Evolutionary conservation across 805 yeast genomes (phyloP), one percentile per base, ranked within the genome.

Genomic region (Metschnikowia noctiluminum): DNA sequence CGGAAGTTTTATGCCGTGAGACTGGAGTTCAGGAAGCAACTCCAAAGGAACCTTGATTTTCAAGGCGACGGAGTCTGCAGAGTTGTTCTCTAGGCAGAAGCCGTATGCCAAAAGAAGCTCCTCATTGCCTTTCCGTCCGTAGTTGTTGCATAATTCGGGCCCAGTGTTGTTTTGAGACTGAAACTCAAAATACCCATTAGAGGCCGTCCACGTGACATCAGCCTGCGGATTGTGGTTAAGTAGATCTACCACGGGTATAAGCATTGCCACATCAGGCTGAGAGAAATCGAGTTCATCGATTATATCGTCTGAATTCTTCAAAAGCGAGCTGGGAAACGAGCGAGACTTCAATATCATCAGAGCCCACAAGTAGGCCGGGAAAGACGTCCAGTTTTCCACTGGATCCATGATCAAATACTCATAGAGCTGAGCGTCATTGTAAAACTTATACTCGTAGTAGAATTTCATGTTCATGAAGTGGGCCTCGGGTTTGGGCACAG

Each of bases 101-200:
- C 97, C 97, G 63, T 91, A 91, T 0, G 85, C 90, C 56, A 90
- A 67, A 6, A 91, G 64, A 28, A 90, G 65, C 54, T 89, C 96
- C 54, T 87, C 95, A 60, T 89, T 90, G 0, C 94, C 86, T 64
- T 89, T 90, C 46, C 87, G 81, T 2, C 97, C 97, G 64, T 91
- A 90, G 64, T 88, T 87, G 62, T 90, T 90, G 66, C 67, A 87
- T 1, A 91, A 52, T 2, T 66, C 62, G 1, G 78, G 78, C 1
- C 52, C 54, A 2, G 49, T 42, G 30, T 7, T 48, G 4, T 70
- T 63, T 15, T 71, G 68, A 0, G 79, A 62, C 36, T 63, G 66
- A 54, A 83, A 82, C n/a, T 64, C 60, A 49, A 79, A 77, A 10
- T 11, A 27, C 8, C 40, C 49, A 21, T 38, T 28, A 2, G 59